These are phyloP conservation scores for Acacia melanoxylon DNA, from an alignment of 306 rosid species.

Conservation along the genomic window DNA sequence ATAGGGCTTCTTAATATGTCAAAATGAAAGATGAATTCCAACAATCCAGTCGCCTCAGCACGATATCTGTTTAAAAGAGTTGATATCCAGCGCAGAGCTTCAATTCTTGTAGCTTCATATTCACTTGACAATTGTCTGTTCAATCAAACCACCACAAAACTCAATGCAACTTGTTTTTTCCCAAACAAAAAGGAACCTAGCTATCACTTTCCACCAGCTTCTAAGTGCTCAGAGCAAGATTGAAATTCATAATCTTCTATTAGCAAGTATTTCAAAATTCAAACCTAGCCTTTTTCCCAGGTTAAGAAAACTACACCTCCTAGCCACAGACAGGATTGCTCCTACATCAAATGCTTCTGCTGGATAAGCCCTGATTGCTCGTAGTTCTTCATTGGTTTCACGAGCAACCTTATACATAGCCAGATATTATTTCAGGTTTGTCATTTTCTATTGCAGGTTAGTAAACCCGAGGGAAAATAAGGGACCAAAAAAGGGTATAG, in stretches of 20 bases:
- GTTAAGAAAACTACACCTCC: conserved; percentile 57
- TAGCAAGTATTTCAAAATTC: conserved; percentile 36
- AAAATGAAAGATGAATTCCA: conserved; percentile 29
- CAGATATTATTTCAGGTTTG: conserved; percentile 22
- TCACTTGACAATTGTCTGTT: conserved; percentile 89
- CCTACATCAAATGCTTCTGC: conserved; percentile 87
- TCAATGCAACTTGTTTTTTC: conserved; percentile 29
- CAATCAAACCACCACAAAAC: conserved; percentile 40
- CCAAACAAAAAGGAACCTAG: conserved; percentile 26
- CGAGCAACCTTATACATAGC: conserved; percentile 78
- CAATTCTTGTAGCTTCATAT: conserved; percentile 94
- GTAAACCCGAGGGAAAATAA: background rate
- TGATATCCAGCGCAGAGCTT: conserved; percentile 94
- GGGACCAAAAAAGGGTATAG: conserved; percentile 23
- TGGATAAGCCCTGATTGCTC: conserved; percentile 72
- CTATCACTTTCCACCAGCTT: conserved; percentile 31
- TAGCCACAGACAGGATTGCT: conserved; percentile 83
- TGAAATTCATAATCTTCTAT: conserved; percentile 17
- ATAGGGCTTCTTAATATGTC: conserved; percentile 1
- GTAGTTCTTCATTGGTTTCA: conserved; percentile 97
- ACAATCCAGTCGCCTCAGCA: conserved; percentile 55
- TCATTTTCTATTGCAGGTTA: conserved; percentile 16
- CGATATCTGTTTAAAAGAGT: conserved; percentile 84
- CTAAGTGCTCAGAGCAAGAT: conserved; percentile 6
- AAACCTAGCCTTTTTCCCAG: conserved; percentile 35